phyloP scores from a whole-genome alignment of 768 basidiomycete species.

The Kockovaella imperatae region DNA sequence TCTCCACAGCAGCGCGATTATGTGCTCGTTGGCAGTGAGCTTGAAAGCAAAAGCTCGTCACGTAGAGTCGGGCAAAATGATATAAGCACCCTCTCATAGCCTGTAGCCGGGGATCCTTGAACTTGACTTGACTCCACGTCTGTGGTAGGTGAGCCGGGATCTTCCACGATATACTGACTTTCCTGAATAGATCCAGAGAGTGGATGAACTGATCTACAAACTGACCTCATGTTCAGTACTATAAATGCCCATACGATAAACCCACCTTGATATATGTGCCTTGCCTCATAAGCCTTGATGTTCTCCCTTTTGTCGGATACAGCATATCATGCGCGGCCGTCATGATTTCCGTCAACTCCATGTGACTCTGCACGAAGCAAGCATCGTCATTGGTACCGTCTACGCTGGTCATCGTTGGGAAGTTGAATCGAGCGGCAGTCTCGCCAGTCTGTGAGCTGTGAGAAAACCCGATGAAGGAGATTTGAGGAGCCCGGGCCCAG shows the following conservation, averaged over 20 bases:
- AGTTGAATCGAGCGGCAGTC: slow-evolving; percentile 31
- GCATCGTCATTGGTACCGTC: slow-evolving; percentile 25
- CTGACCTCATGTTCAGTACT: too few species aligned
- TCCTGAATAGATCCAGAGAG: too few species aligned
- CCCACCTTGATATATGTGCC: slow-evolving; percentile 31
- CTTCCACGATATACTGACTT: too few species aligned
- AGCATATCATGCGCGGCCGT: slow-evolving; percentile 42
- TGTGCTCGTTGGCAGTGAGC: slow-evolving; percentile 34
- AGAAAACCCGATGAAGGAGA: slow-evolving; percentile 39
- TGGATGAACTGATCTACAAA: too few species aligned
- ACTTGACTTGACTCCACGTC: slow-evolving; percentile 20
- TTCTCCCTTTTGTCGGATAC: slow-evolving; percentile 33
- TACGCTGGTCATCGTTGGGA: slow-evolving; percentile 24
- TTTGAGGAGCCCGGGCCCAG: slow-evolving; percentile 38
- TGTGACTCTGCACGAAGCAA: slow-evolving; percentile 27
- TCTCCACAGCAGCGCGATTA: slow-evolving; percentile 23
- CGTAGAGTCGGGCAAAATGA: slow-evolving; percentile 32
- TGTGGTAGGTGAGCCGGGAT: not conserved
- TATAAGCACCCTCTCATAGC: slow-evolving; percentile 32
- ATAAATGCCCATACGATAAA: too few species aligned
- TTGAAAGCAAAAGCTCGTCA: slow-evolving; percentile 31
- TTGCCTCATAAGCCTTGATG: slow-evolving; percentile 30
- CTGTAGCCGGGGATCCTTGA: slow-evolving; percentile 17
- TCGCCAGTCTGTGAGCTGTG: slow-evolving; percentile 38
- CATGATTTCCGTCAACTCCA: slow-evolving; percentile 42